Evolutionary conservation across 805 yeast genomes (phyloP).

Genomic region (Metschnikowia kofuensis): DNA sequence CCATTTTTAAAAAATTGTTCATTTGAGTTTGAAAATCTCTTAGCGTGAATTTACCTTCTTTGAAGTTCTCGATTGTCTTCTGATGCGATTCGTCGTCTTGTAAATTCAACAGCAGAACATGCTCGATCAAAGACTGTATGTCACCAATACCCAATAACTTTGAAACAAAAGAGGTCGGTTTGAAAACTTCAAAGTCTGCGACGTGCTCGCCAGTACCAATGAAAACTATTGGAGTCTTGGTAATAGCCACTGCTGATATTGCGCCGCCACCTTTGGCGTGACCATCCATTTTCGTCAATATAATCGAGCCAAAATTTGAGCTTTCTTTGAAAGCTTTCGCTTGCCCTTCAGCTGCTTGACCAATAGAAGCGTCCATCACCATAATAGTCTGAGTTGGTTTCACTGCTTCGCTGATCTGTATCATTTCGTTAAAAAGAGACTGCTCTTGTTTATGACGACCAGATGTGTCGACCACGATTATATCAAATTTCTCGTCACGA

Average conservation of each 20-base stretch:
- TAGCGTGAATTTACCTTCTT: conserved; percentile 91
- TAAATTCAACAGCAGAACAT: conserved; percentile 80
- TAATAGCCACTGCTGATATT: conserved; percentile 96
- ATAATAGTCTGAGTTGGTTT: conserved; percentile 94
- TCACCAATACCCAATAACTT: conserved; percentile 94
- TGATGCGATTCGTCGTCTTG: conserved; percentile 67
- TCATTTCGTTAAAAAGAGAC: conserved; percentile 89
- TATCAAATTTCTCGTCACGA: conserved; percentile 85
- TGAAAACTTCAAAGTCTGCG: conserved; percentile 85
- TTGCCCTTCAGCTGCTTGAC: conserved; percentile 97
- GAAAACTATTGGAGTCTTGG: conserved; percentile 89
- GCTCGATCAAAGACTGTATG: conserved; percentile 90
- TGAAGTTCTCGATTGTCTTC: conserved; percentile 86
- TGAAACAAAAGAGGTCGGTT: conserved; percentile 87
- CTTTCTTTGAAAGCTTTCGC: conserved; percentile 92
- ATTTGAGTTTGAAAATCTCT: conserved; percentile 91
- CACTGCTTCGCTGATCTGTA: conserved; percentile 84
- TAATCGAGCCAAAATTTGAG: conserved; percentile 90
- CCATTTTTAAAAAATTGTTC: conserved; percentile 95
- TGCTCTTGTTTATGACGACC: conserved; percentile 97
- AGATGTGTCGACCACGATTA: conserved; percentile 94
- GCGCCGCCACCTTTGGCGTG: conserved; percentile 99
- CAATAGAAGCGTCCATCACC: conserved; percentile 97
- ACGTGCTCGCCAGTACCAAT: conserved; percentile 99
- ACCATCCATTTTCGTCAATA: conserved; percentile 95